Base-by-base conservation (phyloP, 1,284 basidiomycete genomes). In the Flammula alnicola region DNA sequence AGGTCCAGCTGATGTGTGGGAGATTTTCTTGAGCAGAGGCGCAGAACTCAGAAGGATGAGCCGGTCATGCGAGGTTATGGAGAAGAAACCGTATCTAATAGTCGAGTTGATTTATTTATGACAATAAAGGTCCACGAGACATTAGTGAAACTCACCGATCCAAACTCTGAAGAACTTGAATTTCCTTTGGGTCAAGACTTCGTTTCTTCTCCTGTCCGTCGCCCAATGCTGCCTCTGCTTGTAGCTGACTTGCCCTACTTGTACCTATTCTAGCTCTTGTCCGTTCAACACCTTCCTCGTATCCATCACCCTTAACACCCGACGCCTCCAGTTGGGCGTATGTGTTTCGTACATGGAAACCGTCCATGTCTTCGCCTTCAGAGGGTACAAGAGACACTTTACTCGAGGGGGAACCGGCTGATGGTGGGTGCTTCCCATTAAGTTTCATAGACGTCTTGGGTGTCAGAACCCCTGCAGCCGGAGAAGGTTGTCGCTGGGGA, bases 281-380 rank as follows among this genome's bases (percentile, higher is more conserved):
- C 32, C 93, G 83, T 71, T 97, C 94, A 11, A 94, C 78, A 29
- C 94, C 94, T 58, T 95, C 93, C 58, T 90, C 88, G 71, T 87
- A 93, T 0, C 94, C 94, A 66, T 97, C 94, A 3, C 94, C 94
- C 62, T 85, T 89, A 23, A 97, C 94, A 16, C 94, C 94, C 39
- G 81, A 81, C 7, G 80, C 71, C 37, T 96, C 92, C 11, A 97
- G 78, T 52, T 91, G 80, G 0, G 93, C 94, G 63, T 97, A 96
- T 0, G 92, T 95, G 47, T 83, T 89, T 29, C 93, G 82, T 8
- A 96, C 88, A 68, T 93, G 86, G 63, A 90, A 94, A 11, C 89
- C 81, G 66, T 95, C 93, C 44, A 83, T 68, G 58, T 95, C 92
- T 68, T 95, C 93, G 16, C 84, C 86, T 60, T 84, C 84, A 7